These are phyloP conservation scores for Acer negundo DNA, from an alignment of 345 rosid genomes.

Conservation along the genomic window DNA sequence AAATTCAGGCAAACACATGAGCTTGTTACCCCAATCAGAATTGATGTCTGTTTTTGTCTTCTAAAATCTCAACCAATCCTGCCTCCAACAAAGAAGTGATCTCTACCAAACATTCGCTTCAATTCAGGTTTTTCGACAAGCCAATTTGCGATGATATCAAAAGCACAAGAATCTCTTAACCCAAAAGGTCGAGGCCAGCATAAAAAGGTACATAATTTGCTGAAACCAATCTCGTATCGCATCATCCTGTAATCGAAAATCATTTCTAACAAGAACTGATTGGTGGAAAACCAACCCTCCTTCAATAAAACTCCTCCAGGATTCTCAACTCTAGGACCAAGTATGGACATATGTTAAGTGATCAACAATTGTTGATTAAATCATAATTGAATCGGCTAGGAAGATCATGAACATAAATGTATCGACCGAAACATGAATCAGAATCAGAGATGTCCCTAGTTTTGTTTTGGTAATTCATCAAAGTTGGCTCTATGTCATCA, in stretches of 20 bases:
- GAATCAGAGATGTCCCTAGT: background rate
- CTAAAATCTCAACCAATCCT: slow-evolving; percentile 58
- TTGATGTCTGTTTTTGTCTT: slow-evolving; percentile 18
- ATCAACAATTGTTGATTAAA: slow-evolving; percentile 39
- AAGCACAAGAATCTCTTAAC: slow-evolving; percentile 45
- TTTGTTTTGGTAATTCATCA: too few relatives aligned
- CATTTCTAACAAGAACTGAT: slow-evolving; percentile 57
- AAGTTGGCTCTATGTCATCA: too few relatives aligned
- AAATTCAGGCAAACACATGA: slow-evolving; percentile 50
- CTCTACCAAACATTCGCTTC: slow-evolving; percentile 53
- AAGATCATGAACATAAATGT: slow-evolving; percentile 47
- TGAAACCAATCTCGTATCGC: slow-evolving; percentile 48
- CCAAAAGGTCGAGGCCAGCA: slow-evolving; percentile 54
- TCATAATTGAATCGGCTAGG: slow-evolving; percentile 51
- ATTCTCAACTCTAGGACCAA: slow-evolving; percentile 45
- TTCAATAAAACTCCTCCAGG: slow-evolving; percentile 16
- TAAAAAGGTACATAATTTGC: slow-evolving; percentile 54
- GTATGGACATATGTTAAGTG: slow-evolving; percentile 40
- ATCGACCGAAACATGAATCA: slow-evolving; percentile 43
- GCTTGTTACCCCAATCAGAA: slow-evolving; percentile 49
- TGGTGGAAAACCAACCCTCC: slow-evolving; percentile 42
- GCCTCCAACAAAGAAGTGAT: slow-evolving; percentile 66
- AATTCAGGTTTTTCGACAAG: slow-evolving; percentile 43
- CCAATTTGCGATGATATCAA: slow-evolving; percentile 36
- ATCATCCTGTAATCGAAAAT: slow-evolving; percentile 58